Conservation (phyloP, 352 stramenopile genomes). For the Pythium folliculosum region DNA sequence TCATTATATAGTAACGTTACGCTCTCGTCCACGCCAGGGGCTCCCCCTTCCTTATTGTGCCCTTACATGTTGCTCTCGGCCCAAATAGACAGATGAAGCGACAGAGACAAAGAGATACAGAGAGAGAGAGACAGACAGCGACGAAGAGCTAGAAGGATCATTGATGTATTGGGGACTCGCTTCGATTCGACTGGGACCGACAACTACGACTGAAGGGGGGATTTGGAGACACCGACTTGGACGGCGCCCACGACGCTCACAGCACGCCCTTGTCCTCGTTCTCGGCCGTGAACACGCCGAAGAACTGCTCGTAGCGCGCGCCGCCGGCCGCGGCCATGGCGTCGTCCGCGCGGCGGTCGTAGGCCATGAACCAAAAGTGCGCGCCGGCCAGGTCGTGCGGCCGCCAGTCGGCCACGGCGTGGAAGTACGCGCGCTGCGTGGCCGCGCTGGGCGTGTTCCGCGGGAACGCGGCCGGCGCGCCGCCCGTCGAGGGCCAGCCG, state of each 20-base stretch:
- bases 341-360: slow-evolving; percentile 56
- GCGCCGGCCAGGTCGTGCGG: slow-evolving; percentile 13
- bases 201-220: too few relatives aligned
- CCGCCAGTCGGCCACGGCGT: slow-evolving; percentile 31
- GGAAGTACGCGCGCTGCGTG: slow-evolving; percentile 31
- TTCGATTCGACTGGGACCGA: too few relatives aligned
- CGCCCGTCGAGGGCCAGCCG: slow-evolving; percentile 24
- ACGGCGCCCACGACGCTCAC: slow-evolving; percentile 5
- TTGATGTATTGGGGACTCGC: too few relatives aligned
- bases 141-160: too few relatives aligned
- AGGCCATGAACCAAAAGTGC: slow-evolving; percentile 64
- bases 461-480: slow-evolving; percentile 7
- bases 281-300: slow-evolving; percentile 57
- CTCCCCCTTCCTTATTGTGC: too few relatives aligned
- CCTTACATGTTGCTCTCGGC: too few relatives aligned
- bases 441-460: slow-evolving; percentile 14
- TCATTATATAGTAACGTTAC: too few relatives aligned
- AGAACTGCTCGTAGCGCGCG: slow-evolving; percentile 46
- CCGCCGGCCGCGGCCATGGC: slow-evolving; percentile 9
- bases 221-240: too few relatives aligned
- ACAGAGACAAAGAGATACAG: too few relatives aligned
- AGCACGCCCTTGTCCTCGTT: slow-evolving; percentile 40
- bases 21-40: too few relatives aligned
- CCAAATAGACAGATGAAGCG: too few relatives aligned
- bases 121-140: neutral